Conservation (phyloP, 2,329 filamentous ascomycete genomes). For the Graphium sp. region DNA sequence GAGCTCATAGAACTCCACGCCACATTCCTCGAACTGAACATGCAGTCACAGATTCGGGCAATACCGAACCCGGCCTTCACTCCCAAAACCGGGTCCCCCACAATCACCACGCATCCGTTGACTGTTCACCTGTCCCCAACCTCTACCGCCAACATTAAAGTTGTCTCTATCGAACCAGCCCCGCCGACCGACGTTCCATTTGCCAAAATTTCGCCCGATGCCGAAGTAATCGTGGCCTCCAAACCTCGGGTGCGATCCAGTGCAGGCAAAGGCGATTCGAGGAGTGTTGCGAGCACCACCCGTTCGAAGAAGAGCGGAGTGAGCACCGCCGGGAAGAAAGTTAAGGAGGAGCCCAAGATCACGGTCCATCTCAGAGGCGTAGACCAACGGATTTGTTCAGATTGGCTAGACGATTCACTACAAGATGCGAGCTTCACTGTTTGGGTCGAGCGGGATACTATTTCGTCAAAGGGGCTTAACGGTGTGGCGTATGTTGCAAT, state of each 20-base stretch:
- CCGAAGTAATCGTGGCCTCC: constrained; percentile 92
- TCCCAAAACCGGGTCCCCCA: constrained; percentile 27
- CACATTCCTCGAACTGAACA: constrained; percentile 85
- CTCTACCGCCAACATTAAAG: constrained; percentile 80
- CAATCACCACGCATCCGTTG: constrained; percentile 54
- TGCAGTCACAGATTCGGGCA: constrained; percentile 82
- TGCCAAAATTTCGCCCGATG: constrained; percentile 82
- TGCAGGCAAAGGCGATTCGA: constrained; percentile 40
- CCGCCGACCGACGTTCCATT: constrained; percentile 56
- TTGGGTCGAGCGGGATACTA: constrained; percentile 70
- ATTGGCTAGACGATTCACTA: constrained; percentile 63
- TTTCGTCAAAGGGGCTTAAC: constrained; percentile 54
- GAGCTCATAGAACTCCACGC: constrained; percentile 97
- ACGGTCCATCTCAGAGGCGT: constrained; percentile 67
- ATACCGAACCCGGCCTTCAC: constrained; percentile 68
- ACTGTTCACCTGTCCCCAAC: constrained; percentile 90
- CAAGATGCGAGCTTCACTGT: constrained; percentile 42
- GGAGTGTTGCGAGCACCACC: constrained; percentile 66
- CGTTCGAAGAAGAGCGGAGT: constrained; percentile 64
- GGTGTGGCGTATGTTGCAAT: constrained; percentile 65
- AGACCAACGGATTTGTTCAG: constrained; percentile 49
- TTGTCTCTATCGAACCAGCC: constrained; percentile 67
- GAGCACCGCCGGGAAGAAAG: constrained; percentile 46
- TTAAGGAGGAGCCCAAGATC: constrained; percentile 48
- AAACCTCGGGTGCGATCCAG: constrained; percentile 65